phyloP scores from a whole-genome alignment of 2,329 filamentous ascomycete genomes.

The Fusarium chlamydosporum region DNA sequence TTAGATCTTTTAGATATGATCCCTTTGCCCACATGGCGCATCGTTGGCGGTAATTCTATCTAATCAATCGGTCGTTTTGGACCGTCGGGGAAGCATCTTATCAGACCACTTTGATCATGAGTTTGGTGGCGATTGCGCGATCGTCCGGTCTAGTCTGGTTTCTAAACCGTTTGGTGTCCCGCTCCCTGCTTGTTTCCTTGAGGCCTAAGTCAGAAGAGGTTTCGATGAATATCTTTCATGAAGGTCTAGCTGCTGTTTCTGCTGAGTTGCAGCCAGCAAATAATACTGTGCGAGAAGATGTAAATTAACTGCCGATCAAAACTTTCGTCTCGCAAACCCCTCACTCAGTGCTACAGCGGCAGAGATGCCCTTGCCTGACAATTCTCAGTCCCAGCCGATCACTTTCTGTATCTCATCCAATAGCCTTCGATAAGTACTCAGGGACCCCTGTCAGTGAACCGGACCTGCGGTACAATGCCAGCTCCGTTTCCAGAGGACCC shows the following conservation, averaged over 20 bases:
- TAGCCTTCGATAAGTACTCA: background rate
- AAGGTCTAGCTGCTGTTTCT: background rate
- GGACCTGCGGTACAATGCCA: slow-evolving; percentile 8
- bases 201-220: background rate
- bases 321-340: background rate
- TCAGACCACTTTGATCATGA: background rate
- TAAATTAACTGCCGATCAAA: slow-evolving; percentile 1
- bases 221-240: background rate
- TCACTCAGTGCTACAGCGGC: slow-evolving; percentile 4
- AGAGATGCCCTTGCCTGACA: background rate
- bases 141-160: background rate
- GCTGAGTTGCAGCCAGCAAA: background rate
- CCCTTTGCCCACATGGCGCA: slow-evolving; percentile 10
- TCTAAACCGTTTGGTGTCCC: background rate
- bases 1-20: slow-evolving; percentile 30
- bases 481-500: slow-evolving; percentile 4
- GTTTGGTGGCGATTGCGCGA: background rate
- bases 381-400: background rate
- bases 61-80: slow-evolving; percentile 18
- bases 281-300: background rate
- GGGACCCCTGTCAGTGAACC: slow-evolving; percentile 4
- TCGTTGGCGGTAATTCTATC: slow-evolving; percentile 7
- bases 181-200: background rate
- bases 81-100: background rate
- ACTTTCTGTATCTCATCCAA: background rate